Evolutionary conservation across 2,329 filamentous ascomycete species (phyloP).

Genomic region (Fusarium sp.): DNA sequence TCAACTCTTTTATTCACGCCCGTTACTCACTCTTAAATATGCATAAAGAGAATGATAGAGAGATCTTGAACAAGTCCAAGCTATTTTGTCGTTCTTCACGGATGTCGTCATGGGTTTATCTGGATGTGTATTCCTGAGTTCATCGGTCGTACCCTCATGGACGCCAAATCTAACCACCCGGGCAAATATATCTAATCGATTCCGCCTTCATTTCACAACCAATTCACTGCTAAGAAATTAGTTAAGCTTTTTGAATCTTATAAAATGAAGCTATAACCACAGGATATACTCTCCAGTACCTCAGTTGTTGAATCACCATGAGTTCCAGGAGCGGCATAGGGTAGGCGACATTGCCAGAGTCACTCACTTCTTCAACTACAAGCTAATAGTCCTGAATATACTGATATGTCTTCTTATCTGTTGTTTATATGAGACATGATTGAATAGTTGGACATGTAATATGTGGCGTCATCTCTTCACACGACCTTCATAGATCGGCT

Average conservation of each 20-base stretch:
- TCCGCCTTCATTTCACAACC: background rate
- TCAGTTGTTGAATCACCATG: background rate
- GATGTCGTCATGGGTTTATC: background rate
- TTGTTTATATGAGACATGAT: background rate
- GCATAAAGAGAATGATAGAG: too few species aligned
- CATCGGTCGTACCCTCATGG: background rate
- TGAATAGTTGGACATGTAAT: background rate
- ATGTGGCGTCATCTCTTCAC: background rate
- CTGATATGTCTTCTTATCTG: background rate
- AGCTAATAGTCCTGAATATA: background rate
- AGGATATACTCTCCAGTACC: background rate
- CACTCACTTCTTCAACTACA: background rate
- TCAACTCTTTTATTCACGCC: background rate
- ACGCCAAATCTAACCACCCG: background rate
- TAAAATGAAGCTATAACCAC: background rate
- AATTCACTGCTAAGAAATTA: background rate
- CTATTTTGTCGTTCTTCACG: background rate
- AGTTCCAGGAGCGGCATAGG: background rate
- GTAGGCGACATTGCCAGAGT: background rate
- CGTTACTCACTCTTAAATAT: background rate
- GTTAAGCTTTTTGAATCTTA: background rate
- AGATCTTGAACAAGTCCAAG: background rate
- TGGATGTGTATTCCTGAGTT: background rate
- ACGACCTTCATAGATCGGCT: background rate
- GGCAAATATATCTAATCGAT: background rate